These are phyloP conservation scores for Brassica juncea DNA, from an alignment of 345 rosid genomes.

Conservation along the genomic window DNA sequence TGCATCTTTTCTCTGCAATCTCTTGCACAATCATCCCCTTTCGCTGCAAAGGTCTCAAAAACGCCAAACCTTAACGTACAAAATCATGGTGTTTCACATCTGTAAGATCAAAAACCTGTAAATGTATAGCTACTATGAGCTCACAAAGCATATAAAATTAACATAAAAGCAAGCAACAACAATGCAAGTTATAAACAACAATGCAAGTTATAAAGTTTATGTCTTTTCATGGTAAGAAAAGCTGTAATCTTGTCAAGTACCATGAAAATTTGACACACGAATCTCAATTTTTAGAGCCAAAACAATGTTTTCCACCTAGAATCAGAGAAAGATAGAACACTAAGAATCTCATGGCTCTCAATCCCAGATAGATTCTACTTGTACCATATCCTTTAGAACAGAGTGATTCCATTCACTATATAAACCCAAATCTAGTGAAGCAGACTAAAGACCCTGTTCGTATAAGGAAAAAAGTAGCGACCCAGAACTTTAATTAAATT, in stretches of 20 bases:
- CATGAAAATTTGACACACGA: not conserved
- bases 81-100: slow-evolving; percentile 56
- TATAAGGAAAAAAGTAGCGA: not conserved
- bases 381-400: not conserved
- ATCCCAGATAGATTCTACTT: not conserved
- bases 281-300: not conserved
- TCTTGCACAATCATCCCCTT: slow-evolving; percentile 77
- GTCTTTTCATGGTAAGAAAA: not conserved
- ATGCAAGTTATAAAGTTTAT: not conserved
- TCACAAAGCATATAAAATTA: not conserved
- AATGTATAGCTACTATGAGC: not conserved
- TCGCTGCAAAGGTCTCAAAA: slow-evolving; percentile 62
- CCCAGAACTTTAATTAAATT: not conserved
- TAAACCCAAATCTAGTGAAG: not conserved
- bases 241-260: not conserved
- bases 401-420: not conserved
- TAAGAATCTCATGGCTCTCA: not conserved
- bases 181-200: too few relatives aligned
- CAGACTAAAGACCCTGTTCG: slow-evolving; percentile 2
- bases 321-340: not conserved
- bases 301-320: not conserved
- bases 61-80: slow-evolving; percentile 68
- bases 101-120: not conserved
- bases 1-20: slow-evolving; percentile 71
- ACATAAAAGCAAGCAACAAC: not conserved